A percentile compares a stretch with the other conserved stretches of the same genome.
These are phyloP conservation scores for Spinacia oleracea DNA, from an alignment of 179 eudicot genomes.

Conservation along the genomic window DNA sequence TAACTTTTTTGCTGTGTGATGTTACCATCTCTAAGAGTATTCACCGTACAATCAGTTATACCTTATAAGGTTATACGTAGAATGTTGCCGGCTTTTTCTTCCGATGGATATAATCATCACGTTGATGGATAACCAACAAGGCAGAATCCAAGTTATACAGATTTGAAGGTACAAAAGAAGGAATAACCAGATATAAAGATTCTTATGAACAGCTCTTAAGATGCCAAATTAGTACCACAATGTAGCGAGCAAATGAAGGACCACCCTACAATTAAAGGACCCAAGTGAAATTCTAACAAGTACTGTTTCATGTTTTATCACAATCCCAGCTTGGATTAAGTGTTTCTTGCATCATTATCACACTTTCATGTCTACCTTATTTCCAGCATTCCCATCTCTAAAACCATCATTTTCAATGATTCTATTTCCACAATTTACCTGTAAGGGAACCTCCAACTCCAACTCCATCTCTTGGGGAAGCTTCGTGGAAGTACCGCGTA, in stretches of 20 bases:
- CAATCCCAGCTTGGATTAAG: conserved; percentile 16
- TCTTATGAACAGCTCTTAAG: conserved; percentile 22
- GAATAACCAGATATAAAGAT: background rate
- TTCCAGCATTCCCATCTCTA: conserved; percentile 16
- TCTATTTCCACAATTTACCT: background rate
- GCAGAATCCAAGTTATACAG: background rate
- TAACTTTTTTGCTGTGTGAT: background rate
- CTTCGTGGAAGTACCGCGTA: background rate
- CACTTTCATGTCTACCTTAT: conserved; percentile 8
- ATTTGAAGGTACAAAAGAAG: background rate
- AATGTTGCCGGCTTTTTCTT: too few species aligned
- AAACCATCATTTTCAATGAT: conserved; percentile 24
- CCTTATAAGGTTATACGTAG: too few species aligned
- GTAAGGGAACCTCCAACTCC: background rate
- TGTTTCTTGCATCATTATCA: conserved; percentile 27
- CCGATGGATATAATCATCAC: conserved; percentile 4
- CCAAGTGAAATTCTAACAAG: background rate
- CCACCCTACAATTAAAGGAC: conserved; percentile 2
- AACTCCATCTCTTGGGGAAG: too few species aligned
- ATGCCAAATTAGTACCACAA: conserved; percentile 21
- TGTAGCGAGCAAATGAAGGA: conserved; percentile 15
- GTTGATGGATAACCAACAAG: background rate
- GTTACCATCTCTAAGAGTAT: too few species aligned
- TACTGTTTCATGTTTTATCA: background rate
- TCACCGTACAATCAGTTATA: too few species aligned